Evolutionary conservation across 495 filamentous ascomycete genomes (phyloP), one percentile per base, ranked within the genome.

Genomic region (Staphylotrichum tortipilum): DNA sequence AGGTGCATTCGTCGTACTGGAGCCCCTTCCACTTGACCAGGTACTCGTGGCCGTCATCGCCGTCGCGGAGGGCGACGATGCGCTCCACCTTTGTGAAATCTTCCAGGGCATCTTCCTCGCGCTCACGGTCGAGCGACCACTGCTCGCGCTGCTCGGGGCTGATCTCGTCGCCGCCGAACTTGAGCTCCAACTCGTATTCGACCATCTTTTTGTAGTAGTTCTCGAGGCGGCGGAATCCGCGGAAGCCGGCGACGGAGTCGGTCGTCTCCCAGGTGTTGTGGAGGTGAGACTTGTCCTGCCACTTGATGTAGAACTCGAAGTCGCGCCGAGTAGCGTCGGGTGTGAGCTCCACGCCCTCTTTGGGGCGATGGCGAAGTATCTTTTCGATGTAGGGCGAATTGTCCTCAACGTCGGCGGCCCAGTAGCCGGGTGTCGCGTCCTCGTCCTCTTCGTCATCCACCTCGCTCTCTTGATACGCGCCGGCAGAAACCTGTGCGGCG

Each of bases 301-400:
- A 99, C 74, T 99, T 99, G 58, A 99, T 90, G 61, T 84, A 88
- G 64, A 88, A 98, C 51, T 95, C 86, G 53, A 89, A 96, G 57
- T 95, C 86, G 46, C 88, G 79, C 53, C 86, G 85, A 18, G 75
- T 77, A 33, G 79, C 53, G 45, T 82, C 72, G n/a, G 65, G 59
- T 18, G 75, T 69, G 26, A 80, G 66, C 59, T 77, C 79, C 22
- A 77, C 72, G 38, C 76, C 88, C 30, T 86, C 83, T 62, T 81
- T 87, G 10, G 83, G 67, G 29, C 87, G 79, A 63, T 96, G 88
- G 53, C 94, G 85, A 38, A 97, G 77, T 43, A 97, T 83, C 40
- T 85, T 77, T 56, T 99, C 94, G 54, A 99, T 88, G 41, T 85
- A 89, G 29, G 85, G 85, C 14, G 79, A 72, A 47, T 82, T 81